A percentile compares a stretch with the other conserved stretches of the same genome.
Conservation (phyloP, 257 asterid genomes). For the Lycium ferocissimum region DNA sequence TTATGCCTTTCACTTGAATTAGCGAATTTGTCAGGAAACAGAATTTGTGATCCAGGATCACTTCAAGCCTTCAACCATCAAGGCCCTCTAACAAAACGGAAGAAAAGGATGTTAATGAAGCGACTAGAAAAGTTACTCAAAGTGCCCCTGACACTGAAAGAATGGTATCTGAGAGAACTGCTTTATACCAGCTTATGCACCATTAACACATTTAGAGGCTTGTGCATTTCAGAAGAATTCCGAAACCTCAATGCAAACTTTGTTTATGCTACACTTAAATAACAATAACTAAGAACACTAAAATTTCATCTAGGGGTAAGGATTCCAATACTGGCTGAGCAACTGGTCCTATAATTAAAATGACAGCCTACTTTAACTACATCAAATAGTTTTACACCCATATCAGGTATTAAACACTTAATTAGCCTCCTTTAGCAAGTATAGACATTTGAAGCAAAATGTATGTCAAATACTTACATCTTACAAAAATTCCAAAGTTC, state of each 20-base stretch:
- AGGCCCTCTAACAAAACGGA: constrained; percentile 27
- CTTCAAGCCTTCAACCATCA: constrained; percentile 6
- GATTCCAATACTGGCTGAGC: not conserved
- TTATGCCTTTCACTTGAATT: not conserved
- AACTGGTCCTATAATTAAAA: not conserved
- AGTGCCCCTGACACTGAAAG: not conserved
- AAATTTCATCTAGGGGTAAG: not conserved
- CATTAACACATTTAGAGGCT: constrained; percentile 23
- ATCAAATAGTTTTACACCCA: not conserved
- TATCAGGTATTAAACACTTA: not conserved
- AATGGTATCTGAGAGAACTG: not conserved
- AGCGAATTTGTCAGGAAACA: not conserved
- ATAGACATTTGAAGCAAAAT: not conserved
- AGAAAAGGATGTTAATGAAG: not conserved
- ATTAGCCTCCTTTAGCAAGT: not conserved
- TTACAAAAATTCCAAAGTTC: not conserved
- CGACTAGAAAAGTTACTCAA: constrained; percentile 1
- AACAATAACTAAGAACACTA: not conserved
- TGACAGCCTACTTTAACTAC: not conserved
- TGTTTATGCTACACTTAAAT: constrained; percentile 30
- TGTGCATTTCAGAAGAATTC: constrained; percentile 26
- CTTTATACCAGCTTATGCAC: not conserved
- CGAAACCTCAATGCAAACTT: constrained; percentile 34
- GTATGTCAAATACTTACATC: not conserved
- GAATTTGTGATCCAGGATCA: not conserved